These are phyloP conservation scores for Kodamaea restingae DNA, from an alignment of 805 yeast genomes.

Conservation along the genomic window DNA sequence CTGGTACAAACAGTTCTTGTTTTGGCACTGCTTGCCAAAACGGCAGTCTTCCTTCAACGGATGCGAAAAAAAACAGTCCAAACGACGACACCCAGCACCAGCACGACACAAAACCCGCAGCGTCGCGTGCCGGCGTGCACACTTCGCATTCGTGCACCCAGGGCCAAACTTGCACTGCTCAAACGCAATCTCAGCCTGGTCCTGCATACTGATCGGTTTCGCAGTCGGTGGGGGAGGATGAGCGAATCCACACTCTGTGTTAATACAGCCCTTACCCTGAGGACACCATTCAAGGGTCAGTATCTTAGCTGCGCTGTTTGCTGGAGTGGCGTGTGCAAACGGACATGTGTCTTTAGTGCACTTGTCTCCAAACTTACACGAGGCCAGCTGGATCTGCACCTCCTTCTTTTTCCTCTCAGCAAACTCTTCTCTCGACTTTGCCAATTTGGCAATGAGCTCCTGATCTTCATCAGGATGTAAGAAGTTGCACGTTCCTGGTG, in stretches of 20 bases:
- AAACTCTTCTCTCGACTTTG: slow-evolving; percentile 53
- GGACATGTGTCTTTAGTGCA: slow-evolving; percentile 81
- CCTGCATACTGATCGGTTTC: slow-evolving; percentile 23
- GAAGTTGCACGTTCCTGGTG: slow-evolving; percentile 77
- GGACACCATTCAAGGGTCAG: slow-evolving; percentile 72
- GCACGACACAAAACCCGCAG: slow-evolving; percentile 73
- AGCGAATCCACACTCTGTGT: slow-evolving; percentile 62
- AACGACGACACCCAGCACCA: slow-evolving; percentile 72
- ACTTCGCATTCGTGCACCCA: slow-evolving; percentile 70
- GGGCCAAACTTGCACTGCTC: slow-evolving; percentile 82
- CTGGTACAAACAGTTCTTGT: slow-evolving; percentile 63
- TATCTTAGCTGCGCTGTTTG: slow-evolving; percentile 70
- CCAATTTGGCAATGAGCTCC: slow-evolving; percentile 63
- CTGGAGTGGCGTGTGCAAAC: slow-evolving; percentile 90
- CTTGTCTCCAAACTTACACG: slow-evolving; percentile 72
- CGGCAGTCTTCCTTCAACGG: slow-evolving; percentile 78
- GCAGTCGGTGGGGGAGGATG: slow-evolving; percentile 70
- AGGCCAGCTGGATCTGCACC: slow-evolving; percentile 34
- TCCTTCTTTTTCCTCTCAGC: slow-evolving; percentile 34
- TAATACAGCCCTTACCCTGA: slow-evolving; percentile 59
- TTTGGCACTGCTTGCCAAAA: slow-evolving; percentile 72
- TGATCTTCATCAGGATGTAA: slow-evolving; percentile 86
- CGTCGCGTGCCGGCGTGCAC: slow-evolving; percentile 83
- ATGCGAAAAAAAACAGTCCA: slow-evolving; percentile 80
- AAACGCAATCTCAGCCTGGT: slow-evolving; percentile 45